Evolutionary conservation across 2,329 filamentous ascomycete genomes (phyloP).

Genomic region (Aurifilum marmelostoma): DNA sequence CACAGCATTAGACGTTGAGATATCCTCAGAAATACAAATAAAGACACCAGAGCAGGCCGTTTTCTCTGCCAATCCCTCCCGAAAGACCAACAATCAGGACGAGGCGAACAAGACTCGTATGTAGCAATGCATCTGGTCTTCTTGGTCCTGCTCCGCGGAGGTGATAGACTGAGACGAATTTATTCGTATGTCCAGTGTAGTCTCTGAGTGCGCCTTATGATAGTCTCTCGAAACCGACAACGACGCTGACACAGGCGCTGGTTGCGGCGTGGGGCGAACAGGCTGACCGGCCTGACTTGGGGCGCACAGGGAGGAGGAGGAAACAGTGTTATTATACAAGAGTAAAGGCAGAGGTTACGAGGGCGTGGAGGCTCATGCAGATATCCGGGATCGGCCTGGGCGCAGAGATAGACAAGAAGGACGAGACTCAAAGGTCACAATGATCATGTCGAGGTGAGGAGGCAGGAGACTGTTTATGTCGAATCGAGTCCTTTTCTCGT

Average conservation of each 20-base stretch:
- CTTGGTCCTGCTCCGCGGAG: neutral
- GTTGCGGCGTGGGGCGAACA: neutral
- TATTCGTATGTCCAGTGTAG: neutral
- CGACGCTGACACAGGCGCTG: neutral
- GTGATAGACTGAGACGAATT: neutral
- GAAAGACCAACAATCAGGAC: neutral
- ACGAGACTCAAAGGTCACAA: neutral
- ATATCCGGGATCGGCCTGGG: neutral
- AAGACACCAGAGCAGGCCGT: neutral
- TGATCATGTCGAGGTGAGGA: slow-evolving; percentile 11
- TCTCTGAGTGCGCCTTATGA: neutral
- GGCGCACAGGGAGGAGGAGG: too few relatives aligned
- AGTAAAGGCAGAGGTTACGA: neutral
- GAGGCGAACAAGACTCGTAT: neutral
- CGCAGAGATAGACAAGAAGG: neutral
- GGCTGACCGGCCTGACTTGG: neutral
- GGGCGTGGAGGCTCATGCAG: neutral
- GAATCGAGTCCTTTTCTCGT: slow-evolving; percentile 6
- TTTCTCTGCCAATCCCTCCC: neutral
- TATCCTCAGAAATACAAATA: neutral
- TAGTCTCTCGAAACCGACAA: neutral
- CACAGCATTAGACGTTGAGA: slow-evolving; percentile 9
- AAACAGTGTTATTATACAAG: slow-evolving; percentile 1
- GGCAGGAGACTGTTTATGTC: slow-evolving; percentile 12
- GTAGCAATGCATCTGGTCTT: slow-evolving; percentile 1